Base-by-base conservation (phyloP, 345 rosid species). In the Moringa oleifera region DNA sequence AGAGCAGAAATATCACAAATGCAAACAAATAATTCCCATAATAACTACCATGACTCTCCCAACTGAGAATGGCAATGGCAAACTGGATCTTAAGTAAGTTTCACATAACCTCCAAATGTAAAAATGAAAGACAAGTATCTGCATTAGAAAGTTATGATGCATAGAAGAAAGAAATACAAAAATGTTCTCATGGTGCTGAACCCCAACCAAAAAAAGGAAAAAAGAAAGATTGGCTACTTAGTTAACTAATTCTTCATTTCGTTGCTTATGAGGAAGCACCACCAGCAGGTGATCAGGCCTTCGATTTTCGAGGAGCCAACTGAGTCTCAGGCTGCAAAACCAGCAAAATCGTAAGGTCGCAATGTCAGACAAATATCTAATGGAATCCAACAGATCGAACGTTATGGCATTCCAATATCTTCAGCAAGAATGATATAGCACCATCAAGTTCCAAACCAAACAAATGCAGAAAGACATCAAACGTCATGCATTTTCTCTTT, bases 321-420 rank as follows among this genome's bases (percentile, higher is more conserved):
- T 82, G 87, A 55, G 82, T 82, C 67, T 85, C 87, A 7, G 87
- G 79, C 90, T 85, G 71, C 72, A 74, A 64, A 67, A 72, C 18
- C 25, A 63, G 11, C 33, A 28, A 8, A 28, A 28, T 28, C 8
- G 8, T 28, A 28, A 8, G 33, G 8, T 7, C 12, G 47, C 47
- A 41, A 41, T 41, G 47, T 41, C 47, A 41, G 37, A 11, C 47
- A 7, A 41, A 41, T 41, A 41, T 41, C 1, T 5, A 41, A 7
- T 7, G 17, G 47, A 1, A 41, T 41, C 17, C 12, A 7, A 41
- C 13, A 41, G 6, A 41, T 41, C 17, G 8, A 28, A 41, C 47
- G 12, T 41, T 1, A 41, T 41, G 47, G 12, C 6, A 11, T 5
- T 41, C 47, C 47, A 41, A 9, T 16, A 41, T 11, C 6, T 41